Evolutionary conservation across 108 stramenopile species (phyloP), one percentile per base, ranked within the genome.

Genomic region (Thalassiosira profunda): DNA sequence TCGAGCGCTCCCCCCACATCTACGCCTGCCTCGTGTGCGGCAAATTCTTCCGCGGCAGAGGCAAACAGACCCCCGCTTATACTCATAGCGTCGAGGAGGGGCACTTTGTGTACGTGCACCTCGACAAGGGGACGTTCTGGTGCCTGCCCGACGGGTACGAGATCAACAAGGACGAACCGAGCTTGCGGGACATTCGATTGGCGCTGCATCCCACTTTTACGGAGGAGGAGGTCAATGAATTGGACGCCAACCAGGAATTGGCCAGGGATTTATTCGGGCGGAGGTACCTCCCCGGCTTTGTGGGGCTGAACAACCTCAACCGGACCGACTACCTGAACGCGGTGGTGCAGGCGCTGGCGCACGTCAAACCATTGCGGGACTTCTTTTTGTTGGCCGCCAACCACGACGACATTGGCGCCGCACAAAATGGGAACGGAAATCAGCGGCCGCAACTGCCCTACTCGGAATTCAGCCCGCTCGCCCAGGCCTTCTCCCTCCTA

Each of bases 11-110:
- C 25, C 80, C 92, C 5, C 96, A 98, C 78, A 95, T 99, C 15
- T 99, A 98, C 63, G 91, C 76, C 0, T 99, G 99, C 78, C 86
- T 99, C 25, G 96, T 98, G 6, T 99, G 99, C 70, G 99, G 99
- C 42, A 97, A 96, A 56, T 98, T 87, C 82, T 98, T 98, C 72
- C 94, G 96, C 10, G 99, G 99, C 6, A 52, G 86, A 28, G 97
- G 98, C 37, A 69, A 58, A 25, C 84, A 80, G 21, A 99, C 98
- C 9, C 98, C 97, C 17, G 99, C 99, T 1, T 97, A 95, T 66
- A 97, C 90, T 1, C 99, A 99, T 72, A 58, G 81, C 20, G 94
- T 99, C 42, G 84, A 97, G 56, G 84, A 86, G 24, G 84, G 87
- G 28, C 99, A 99, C 72, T 93, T 68, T 78, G 97, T 99, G 28